These are phyloP conservation scores for Rhizopus sp. DNA, from an alignment of 371 early-diverging fungal species.

Conservation along the genomic window DNA sequence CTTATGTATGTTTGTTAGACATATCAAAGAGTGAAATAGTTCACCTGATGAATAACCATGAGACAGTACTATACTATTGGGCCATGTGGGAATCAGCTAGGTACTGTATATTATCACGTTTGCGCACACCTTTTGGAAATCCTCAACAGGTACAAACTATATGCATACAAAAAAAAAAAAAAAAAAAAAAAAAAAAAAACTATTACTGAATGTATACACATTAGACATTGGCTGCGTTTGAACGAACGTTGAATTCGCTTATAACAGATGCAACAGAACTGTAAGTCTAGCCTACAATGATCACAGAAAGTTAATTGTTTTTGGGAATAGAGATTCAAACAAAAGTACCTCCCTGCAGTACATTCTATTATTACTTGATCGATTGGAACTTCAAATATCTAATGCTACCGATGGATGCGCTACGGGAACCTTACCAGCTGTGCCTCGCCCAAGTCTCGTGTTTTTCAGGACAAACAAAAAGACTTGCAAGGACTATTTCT, in stretches of 20 bases:
- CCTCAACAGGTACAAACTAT: constrained; percentile 61
- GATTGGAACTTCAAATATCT: constrained; percentile 73
- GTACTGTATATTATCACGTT: constrained; percentile 69
- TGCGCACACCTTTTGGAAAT: constrained; percentile 77
- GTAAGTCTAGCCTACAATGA: neutral
- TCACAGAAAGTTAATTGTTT: neutral
- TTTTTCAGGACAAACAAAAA: constrained; percentile 77
- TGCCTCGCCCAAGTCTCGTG: constrained; percentile 65
- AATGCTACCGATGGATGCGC: constrained; percentile 70
- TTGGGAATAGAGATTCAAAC: neutral
- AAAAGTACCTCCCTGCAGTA: constrained; percentile 20
- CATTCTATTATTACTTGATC: constrained; percentile 62
- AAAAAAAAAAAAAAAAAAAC: neutral
- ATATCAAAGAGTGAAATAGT: constrained; percentile 23
- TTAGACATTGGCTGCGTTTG: constrained; percentile 72
- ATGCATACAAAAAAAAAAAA: neutral
- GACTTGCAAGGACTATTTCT: constrained; percentile 79
- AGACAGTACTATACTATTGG: constrained; percentile 64
- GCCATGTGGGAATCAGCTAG: constrained; percentile 78
- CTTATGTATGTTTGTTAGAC: constrained; percentile 9
- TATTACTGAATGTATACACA: constrained; percentile 6
- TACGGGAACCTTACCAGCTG: constrained; percentile 53
- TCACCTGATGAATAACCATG: constrained; percentile 30
- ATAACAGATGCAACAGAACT: constrained; percentile 12
- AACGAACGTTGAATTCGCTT: constrained; percentile 50